Conservation (phyloP, 495 filamentous ascomycete species). For the Neurospora hispaniola region DNA sequence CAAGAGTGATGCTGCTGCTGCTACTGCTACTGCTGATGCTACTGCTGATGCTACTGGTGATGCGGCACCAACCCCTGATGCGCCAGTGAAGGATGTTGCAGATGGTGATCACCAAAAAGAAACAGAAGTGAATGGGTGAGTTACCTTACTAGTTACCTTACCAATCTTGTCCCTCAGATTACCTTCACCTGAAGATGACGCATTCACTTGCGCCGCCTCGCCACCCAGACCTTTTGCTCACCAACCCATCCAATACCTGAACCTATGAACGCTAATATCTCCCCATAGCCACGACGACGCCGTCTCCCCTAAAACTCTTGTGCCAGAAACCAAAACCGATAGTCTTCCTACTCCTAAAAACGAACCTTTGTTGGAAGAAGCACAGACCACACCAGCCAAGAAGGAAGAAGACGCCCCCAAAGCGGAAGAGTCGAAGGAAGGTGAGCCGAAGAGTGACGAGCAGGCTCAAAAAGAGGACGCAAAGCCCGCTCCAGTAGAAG, state of each 20-base stretch:
- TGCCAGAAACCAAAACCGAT: background rate
- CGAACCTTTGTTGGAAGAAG: background rate
- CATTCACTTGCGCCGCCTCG: background rate
- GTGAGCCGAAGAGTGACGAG: background rate
- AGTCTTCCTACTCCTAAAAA: background rate
- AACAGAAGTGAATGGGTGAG: constrained; percentile 23
- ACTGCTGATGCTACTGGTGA: background rate
- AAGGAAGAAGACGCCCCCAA: background rate
- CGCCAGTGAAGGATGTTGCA: constrained; percentile 28
- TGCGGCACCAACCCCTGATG: constrained; percentile 2
- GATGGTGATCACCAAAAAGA: constrained; percentile 7
- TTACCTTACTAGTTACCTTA: background rate
- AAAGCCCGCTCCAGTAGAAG: background rate
- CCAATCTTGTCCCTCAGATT: background rate
- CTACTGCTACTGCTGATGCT: background rate
- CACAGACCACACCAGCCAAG: background rate
- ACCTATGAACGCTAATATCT: background rate
- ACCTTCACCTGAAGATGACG: background rate
- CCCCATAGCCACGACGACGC: background rate
- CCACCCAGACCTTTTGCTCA: background rate
- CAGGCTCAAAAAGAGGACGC: background rate
- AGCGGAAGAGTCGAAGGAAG: background rate
- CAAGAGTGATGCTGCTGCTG: background rate
- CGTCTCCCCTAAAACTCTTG: background rate
- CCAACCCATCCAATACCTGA: background rate